These are phyloP conservation scores for Mycena sp. DNA, from an alignment of 1,284 basidiomycete species.

Conservation along the genomic window DNA sequence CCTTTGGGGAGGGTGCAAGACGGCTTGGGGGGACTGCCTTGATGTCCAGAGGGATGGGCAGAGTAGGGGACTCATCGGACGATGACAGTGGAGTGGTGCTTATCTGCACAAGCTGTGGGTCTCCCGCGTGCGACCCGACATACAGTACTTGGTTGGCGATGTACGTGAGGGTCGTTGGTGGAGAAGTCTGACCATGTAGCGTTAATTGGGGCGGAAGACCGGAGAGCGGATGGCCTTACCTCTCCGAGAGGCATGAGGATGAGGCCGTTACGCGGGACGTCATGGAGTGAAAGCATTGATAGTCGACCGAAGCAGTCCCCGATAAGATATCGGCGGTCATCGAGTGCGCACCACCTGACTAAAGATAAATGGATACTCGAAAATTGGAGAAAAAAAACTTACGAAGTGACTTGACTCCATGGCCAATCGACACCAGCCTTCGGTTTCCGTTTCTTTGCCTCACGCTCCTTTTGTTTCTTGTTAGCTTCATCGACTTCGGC, in stretches of 20 bases:
- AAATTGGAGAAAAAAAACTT: conserved; percentile 25
- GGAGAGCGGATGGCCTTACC: conserved; percentile 52
- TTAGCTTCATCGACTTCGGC: conserved; percentile 53
- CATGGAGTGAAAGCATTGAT: conserved; percentile 68
- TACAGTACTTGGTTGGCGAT: conserved; percentile 81
- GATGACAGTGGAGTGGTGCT: conserved; percentile 52
- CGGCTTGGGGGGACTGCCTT: conserved; percentile 47
- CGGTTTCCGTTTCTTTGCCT: conserved; percentile 61
- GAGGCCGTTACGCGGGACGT: conserved; percentile 56
- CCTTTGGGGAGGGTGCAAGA: conserved; percentile 31
- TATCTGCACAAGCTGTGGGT: conserved; percentile 81
- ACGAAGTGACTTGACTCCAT: conserved; percentile 74
- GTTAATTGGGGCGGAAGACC: conserved; percentile 1
- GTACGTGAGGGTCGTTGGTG: conserved; percentile 81
- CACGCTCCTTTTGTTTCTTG: conserved; percentile 65
- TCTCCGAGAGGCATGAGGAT: conserved; percentile 77
- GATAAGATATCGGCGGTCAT: conserved; percentile 64
- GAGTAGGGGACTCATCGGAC: conserved; percentile 52
- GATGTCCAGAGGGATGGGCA: conserved; percentile 61
- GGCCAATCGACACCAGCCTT: conserved; percentile 72
- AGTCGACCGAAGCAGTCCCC: conserved; percentile 85
- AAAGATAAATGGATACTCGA: background rate
- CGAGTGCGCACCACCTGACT: conserved; percentile 61
- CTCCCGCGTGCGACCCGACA: conserved; percentile 85
- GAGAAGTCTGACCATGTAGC: conserved; percentile 81